Conservation (phyloP, 2,329 filamentous ascomycete species). For the Eutypella sp. region DNA sequence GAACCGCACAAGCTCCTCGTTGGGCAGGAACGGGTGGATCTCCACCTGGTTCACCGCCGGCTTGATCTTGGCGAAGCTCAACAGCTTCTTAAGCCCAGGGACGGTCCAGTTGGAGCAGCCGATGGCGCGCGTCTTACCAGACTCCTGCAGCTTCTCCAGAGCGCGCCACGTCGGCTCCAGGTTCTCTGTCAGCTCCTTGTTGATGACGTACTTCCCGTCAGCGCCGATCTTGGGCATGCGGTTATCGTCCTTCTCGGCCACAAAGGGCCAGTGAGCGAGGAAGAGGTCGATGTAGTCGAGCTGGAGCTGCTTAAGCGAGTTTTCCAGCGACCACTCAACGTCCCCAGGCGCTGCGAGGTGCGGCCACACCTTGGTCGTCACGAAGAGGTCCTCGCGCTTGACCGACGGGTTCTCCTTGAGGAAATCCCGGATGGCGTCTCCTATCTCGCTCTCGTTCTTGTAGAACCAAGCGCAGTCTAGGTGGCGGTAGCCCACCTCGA, state of each 20-base stretch:
- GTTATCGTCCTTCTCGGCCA: slow-evolving; percentile 39
- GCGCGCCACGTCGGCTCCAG: slow-evolving; percentile 58
- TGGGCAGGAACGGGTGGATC: slow-evolving; percentile 42
- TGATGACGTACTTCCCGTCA: slow-evolving; percentile 43
- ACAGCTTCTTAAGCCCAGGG: slow-evolving; percentile 33
- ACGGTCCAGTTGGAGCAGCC: slow-evolving; percentile 44
- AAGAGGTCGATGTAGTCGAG: slow-evolving; percentile 54
- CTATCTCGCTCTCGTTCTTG: slow-evolving; percentile 61
- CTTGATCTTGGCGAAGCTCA: slow-evolving; percentile 34
- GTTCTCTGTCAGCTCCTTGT: slow-evolving; percentile 61
- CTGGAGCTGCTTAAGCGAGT: slow-evolving; percentile 48
- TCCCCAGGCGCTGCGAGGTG: slow-evolving; percentile 58
- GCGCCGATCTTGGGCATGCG: slow-evolving; percentile 39
- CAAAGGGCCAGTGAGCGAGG: slow-evolving; percentile 50
- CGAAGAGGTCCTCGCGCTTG: slow-evolving; percentile 48
- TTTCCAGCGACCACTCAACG: slow-evolving; percentile 50
- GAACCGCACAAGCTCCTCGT: slow-evolving; percentile 46
- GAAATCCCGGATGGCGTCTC: slow-evolving; percentile 48
- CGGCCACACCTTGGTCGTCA: slow-evolving; percentile 67
- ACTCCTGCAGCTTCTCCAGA: slow-evolving; percentile 43
- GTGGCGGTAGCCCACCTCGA: slow-evolving; percentile 60
- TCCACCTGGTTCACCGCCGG: slow-evolving; percentile 41
- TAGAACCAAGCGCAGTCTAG: slow-evolving; percentile 67
- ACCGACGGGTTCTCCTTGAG: slow-evolving; percentile 36
- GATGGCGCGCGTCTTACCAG: slow-evolving; percentile 32